These are phyloP conservation scores for Lagenaria siceraria DNA, from an alignment of 306 rosid species.

Conservation along the genomic window DNA sequence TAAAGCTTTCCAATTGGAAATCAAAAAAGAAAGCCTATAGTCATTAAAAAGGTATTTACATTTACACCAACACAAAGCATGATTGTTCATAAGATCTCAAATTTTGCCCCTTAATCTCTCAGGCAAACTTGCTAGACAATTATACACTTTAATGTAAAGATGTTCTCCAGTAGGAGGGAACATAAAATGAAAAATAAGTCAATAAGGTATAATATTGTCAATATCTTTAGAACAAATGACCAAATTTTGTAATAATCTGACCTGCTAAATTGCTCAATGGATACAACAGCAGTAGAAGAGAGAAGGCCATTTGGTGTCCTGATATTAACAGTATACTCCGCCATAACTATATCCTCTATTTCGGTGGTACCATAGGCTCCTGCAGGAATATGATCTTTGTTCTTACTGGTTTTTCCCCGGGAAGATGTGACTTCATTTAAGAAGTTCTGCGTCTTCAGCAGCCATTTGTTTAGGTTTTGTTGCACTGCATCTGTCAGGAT, in stretches of 20 bases:
- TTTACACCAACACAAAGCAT: too few relatives aligned
- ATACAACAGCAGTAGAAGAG: conserved; percentile 69
- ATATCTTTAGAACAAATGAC: not conserved
- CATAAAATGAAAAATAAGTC: not conserved
- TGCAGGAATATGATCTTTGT: conserved; percentile 34
- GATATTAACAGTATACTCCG: conserved; percentile 60
- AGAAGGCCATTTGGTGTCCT: conserved; percentile 58
- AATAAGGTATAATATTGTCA: not conserved
- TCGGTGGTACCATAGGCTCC: conserved; percentile 29
- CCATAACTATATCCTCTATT: conserved; percentile 60
- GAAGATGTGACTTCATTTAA: conserved; percentile 74
- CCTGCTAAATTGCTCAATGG: conserved; percentile 99
- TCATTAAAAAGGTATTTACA: too few relatives aligned
- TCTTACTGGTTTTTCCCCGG: conserved; percentile 44
- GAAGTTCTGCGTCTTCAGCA: conserved; percentile 64
- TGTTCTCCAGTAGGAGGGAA: not conserved
- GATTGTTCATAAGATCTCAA: not conserved
- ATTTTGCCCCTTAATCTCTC: not conserved
- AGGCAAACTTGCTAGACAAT: not conserved
- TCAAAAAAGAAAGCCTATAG: too few relatives aligned
- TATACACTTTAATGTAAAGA: not conserved
- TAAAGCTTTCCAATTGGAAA: too few relatives aligned
- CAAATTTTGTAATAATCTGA: conserved; percentile 19
- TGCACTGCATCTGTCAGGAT: conserved; percentile 47
- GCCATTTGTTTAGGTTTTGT: conserved; percentile 52